phyloP scores from a whole-genome alignment of 2,329 filamentous ascomycete species.

The Penicillium palitans region DNA sequence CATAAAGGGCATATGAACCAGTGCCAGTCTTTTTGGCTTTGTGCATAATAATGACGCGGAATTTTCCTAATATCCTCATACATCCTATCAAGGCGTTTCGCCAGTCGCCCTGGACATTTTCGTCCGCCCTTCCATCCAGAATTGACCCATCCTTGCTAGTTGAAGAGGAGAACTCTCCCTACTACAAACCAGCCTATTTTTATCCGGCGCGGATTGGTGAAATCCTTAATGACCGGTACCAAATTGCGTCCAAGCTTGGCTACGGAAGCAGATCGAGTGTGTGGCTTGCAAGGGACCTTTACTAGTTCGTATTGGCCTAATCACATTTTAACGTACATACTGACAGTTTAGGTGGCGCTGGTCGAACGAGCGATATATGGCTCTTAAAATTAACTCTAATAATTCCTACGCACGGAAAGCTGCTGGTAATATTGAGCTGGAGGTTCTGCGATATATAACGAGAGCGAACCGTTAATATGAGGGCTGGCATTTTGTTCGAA shows the following conservation, averaged over 20 bases:
- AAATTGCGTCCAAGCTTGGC: constrained; percentile 28
- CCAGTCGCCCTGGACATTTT: constrained; percentile 2
- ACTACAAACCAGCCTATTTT: constrained; percentile 19
- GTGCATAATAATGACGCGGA: not conserved
- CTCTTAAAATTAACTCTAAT: constrained; percentile 36
- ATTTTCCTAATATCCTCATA: not conserved
- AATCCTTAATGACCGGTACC: constrained; percentile 25
- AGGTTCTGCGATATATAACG: constrained; percentile 29
- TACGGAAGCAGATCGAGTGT: constrained; percentile 27
- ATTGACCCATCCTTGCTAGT: constrained; percentile 5
- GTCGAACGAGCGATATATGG: constrained; percentile 32
- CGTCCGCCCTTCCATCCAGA: constrained; percentile 5
- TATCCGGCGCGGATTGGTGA: constrained; percentile 27
- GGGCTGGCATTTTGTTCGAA: constrained; percentile 34
- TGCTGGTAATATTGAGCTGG: constrained; percentile 25
- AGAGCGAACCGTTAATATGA: constrained; percentile 30
- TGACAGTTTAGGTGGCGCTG: constrained; percentile 28
- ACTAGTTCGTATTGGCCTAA: constrained; percentile 21
- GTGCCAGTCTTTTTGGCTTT: not conserved
- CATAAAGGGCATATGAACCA: not conserved
- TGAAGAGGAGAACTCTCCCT: constrained; percentile 24
- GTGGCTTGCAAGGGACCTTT: constrained; percentile 30
- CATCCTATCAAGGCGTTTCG: constrained; percentile 1
- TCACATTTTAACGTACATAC: not conserved
- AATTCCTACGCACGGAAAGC: constrained; percentile 7